Evolutionary conservation across 2,329 filamentous ascomycete species (phyloP), one percentile per base, ranked within the genome.

Genomic region (Colletotrichum sp.): DNA sequence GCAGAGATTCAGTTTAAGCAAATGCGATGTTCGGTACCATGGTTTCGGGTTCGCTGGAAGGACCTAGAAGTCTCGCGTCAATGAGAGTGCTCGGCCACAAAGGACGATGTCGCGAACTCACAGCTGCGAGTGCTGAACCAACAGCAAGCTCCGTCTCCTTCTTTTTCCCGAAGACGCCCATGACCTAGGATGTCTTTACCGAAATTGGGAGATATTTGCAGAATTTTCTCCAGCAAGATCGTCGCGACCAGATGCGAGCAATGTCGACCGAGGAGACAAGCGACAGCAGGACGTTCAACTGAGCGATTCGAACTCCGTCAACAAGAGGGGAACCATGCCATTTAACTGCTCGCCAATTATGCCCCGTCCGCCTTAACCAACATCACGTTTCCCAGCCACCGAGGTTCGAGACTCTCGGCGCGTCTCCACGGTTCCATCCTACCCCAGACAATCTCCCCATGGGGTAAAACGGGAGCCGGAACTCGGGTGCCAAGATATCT

Each of bases 11-110:
- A 89, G 81, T 32, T 83, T 79, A 5, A 88, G 78, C 0, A 89
- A 79, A 80, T 88, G 86, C 1, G 84, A 81, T 4, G 82, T 81
- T 9, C 82, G 81, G 70, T 84, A 88, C 88, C 88, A 89, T n/a
- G 82, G 82, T 39, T 81, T 83, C 26, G 82, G 78, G 67, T 86
- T 82, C n/a, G 84, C 68, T 16, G 87, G 87, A 3, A 89, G 81
- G 5, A 88, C 81, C 80, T 82, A 34, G 30, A 66, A 21, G 9
- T 18, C 15, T 28, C 5, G 3, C 5, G 36, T 65, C 24, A 39
- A 18, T 67, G 15, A 18, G 1, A 7, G 13, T 21, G 13, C 16
- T 39, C 24, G 10, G 6, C 12, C 8, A 10, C 15, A 30, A 26
- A 30, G 15, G 15, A 18, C 1, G 4, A 5, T 32, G 12, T 9